Base-by-base conservation (phyloP, 2,329 filamentous ascomycete genomes). In the Clarireedia paspali region DNA sequence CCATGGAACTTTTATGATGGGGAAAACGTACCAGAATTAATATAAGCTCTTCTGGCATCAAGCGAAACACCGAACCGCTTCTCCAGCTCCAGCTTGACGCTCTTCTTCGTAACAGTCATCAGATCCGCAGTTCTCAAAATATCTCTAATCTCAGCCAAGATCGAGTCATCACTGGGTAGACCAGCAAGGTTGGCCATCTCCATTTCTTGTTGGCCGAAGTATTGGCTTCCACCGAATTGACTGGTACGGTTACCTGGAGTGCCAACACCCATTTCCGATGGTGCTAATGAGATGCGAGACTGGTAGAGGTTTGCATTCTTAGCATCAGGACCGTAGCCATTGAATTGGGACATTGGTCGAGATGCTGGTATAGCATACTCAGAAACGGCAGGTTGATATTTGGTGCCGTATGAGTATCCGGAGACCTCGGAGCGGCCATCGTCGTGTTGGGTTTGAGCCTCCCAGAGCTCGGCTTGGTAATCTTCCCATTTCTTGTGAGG, bases 401-500 rank as follows among this genome's bases (percentile, higher is more conserved):
- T 95, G 60, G 94, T 99, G 55, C 84, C 92, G 69, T 97, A 99
- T 55, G 89, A 95, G 75, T 89, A 88, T 57, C 92, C 92, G n/a
- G 91, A 96, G 52, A 92, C 75, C 71, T 96, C 92, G 9, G 91
- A 96, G 58, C 81, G 85, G 24, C 84, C 76, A 69, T 99, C 76
- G 69, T 99, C 94, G 62, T 85, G 82, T 66, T 84, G 81, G 49
- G 78, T 80, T 58, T 87, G 86, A n/a, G 88, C 77, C 69, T 99
- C 94, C 94, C 92, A 99, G 46, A 99, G 84, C 78, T 97, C 94
- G 60, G 88, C 88, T 73, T 99, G 94, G 72, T 97, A 99, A 67
- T 99, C 94, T 72, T 99, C 94, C 94, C 94, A 99, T 79, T 89
- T 94, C 85, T 97, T 99, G 75, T 89, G 89, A 20, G 94, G 94